Percentiles rank a stretch among this genome's conserved stretches.
These are phyloP conservation scores for Mortierella sp. DNA, from an alignment of 371 early-diverging fungal species.

Conservation along the genomic window DNA sequence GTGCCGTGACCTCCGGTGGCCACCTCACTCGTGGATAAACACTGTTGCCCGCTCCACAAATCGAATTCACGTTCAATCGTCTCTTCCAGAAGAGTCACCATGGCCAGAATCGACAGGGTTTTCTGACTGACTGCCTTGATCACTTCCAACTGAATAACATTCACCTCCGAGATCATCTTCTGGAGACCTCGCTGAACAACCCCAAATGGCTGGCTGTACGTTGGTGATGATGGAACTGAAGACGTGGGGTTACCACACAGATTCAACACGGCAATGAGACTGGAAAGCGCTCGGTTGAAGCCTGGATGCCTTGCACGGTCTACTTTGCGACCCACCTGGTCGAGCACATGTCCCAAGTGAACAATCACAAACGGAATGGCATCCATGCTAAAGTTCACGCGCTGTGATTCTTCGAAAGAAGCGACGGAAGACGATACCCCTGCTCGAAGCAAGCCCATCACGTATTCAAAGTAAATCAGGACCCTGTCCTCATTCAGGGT, in stretches of 20 bases:
- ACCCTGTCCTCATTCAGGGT: constrained; percentile 22
- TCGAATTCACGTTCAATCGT: constrained; percentile 51
- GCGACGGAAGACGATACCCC: constrained; percentile 42
- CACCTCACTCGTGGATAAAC: not conserved
- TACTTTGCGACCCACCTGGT: constrained; percentile 25
- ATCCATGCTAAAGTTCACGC: constrained; percentile 36
- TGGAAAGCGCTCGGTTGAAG: constrained; percentile 26
- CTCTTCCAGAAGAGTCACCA: constrained; percentile 40
- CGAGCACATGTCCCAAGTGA: constrained; percentile 43
- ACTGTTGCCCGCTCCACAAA: constrained; percentile 32
- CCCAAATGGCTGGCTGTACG: constrained; percentile 17
- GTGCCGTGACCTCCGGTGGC: not conserved
- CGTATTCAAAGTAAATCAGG: constrained; percentile 33
- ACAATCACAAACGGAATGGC: constrained; percentile 21
- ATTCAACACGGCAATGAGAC: constrained; percentile 33
- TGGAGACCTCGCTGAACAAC: constrained; percentile 23
- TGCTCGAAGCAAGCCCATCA: constrained; percentile 26
- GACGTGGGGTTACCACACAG: constrained; percentile 19
- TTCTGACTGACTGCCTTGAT: constrained; percentile 31
- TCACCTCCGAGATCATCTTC: constrained; percentile 29
- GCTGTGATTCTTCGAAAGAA: constrained; percentile 38
- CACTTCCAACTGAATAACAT: constrained; percentile 37
- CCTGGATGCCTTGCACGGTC: constrained; percentile 13
- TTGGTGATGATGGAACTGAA: not conserved
- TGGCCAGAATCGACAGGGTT: constrained; percentile 33